Evolutionary conservation across 2,329 filamentous ascomycete genomes (phyloP).

Genomic region (Colletotrichum nymphaeae): DNA sequence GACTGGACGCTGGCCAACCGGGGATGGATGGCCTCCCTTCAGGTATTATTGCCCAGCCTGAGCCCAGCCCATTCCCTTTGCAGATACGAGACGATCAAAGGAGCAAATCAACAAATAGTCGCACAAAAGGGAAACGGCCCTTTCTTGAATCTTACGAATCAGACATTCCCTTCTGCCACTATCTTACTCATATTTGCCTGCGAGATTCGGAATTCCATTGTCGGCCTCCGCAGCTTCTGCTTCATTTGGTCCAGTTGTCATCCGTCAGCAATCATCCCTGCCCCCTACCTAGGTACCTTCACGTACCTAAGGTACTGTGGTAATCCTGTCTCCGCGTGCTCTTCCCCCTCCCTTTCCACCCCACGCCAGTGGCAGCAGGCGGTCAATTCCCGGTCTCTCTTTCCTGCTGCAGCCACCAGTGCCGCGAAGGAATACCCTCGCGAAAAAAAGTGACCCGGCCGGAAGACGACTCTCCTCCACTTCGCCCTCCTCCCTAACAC

Average conservation of each 20-base stretch:
- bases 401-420: background rate
- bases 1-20: background rate
- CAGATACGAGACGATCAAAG: constrained; percentile 16
- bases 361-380: constrained; percentile 26
- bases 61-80: constrained; percentile 15
- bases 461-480: constrained; percentile 29
- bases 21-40: constrained; percentile 12
- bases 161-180: background rate
- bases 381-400: constrained; percentile 15
- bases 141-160: background rate
- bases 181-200: background rate
- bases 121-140: constrained; percentile 20
- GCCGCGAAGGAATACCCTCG: background rate
- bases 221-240: background rate
- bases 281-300: background rate
- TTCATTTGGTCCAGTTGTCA: background rate
- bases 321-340: too few relatives aligned
- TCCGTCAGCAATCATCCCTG: background rate
- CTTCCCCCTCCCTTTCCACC: background rate
- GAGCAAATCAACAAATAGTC: constrained; percentile 7
- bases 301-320: background rate
- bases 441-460: constrained; percentile 14
- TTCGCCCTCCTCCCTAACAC: constrained; percentile 19
- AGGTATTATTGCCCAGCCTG: constrained; percentile 5
- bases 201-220: background rate